These are phyloP conservation scores for Fusarium sp. DNA, from an alignment of 2,329 filamentous ascomycete species.

Conservation along the genomic window DNA sequence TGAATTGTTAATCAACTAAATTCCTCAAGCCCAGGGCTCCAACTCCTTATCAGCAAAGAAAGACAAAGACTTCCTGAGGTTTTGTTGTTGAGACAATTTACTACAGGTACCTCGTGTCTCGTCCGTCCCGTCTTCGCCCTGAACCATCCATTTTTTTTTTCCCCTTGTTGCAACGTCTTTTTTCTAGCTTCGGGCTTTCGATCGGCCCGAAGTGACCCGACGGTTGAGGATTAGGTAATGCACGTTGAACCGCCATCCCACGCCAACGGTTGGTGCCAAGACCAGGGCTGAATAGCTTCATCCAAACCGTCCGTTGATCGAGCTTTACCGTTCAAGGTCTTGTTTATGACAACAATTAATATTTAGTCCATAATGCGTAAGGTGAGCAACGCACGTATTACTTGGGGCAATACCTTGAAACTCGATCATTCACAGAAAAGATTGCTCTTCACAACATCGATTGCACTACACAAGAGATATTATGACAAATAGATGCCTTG, in stretches of 20 bases:
- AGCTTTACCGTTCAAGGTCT: no score
- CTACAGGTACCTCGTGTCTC: slow-evolving; percentile 21
- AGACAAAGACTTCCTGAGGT: slow-evolving; percentile 22
- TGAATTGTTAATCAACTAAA: background rate
- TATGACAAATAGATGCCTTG: background rate
- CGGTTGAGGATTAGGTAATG: background rate
- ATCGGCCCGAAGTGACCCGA: slow-evolving; percentile 1
- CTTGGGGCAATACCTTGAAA: no score
- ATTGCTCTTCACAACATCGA: no score
- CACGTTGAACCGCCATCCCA: background rate
- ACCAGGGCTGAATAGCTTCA: background rate
- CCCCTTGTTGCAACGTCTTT: slow-evolving; percentile 19
- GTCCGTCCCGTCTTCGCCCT: background rate
- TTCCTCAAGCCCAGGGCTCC: background rate
- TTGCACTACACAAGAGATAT: no score
- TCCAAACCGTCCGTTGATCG: no score
- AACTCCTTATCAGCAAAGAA: background rate
- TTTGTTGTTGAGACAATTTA: slow-evolving; percentile 38
- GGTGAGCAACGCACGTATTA: no score
- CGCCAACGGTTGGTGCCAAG: background rate
- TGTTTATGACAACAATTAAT: no score
- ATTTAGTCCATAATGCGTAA: no score
- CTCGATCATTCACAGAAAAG: no score
- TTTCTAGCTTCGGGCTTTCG: slow-evolving; percentile 21
- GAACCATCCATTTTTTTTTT: slow-evolving; percentile 20